Base-by-base conservation (phyloP, 371 early-diverging fungal species). In the Mortierella sp. region DNA sequence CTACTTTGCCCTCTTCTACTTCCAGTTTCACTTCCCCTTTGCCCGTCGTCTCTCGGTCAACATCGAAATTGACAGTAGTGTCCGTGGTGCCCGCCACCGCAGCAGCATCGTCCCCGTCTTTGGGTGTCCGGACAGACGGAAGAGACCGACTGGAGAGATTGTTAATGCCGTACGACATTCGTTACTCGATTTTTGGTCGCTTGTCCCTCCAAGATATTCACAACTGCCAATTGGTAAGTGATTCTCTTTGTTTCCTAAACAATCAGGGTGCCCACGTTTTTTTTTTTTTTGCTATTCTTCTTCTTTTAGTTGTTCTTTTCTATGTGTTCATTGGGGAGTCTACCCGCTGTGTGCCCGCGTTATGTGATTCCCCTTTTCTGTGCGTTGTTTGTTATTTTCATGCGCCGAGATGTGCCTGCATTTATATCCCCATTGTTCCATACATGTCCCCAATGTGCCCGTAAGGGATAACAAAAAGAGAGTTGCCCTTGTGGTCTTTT, bases 111-210 rank as follows among this genome's bases (percentile, higher is more conserved):
- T 71, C 44, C 44, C 48, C 51, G 60, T 56, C n/a, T 43, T 29
- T 32, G 68, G 18, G 8, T 68, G 68, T 68, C 41, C 68, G 35
- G 24, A 24, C 24, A 68, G 72, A 70, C 41, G 71, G 56, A 11
- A 54, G 46, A 32, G 73, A 76, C 27, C 70, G n/a, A 29, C 75
- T 84, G 32, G 84, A 84, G 48, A 72, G 48, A 27, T 70, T 85
- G 32, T 56, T 85, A 41, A 38, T 77, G 44, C 86, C 86, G 6
- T 85, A 85, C n/a, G 86, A 85, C 49, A 85, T 85, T 43, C 86
- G 86, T 4, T 79, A 79, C 71, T 81, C 82, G 68, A 82, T 85
- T 73, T 85, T 85, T 82, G 82, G 86, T 44, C 77, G 72, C 3
- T 43, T 85, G 54, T 76, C 76, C 1, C 86, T 85, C 27, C 82